Evolutionary conservation across 148 eudicot genomes (phyloP), one percentile per base, ranked within the genome.

Genomic region (Polygonum aviculare): DNA sequence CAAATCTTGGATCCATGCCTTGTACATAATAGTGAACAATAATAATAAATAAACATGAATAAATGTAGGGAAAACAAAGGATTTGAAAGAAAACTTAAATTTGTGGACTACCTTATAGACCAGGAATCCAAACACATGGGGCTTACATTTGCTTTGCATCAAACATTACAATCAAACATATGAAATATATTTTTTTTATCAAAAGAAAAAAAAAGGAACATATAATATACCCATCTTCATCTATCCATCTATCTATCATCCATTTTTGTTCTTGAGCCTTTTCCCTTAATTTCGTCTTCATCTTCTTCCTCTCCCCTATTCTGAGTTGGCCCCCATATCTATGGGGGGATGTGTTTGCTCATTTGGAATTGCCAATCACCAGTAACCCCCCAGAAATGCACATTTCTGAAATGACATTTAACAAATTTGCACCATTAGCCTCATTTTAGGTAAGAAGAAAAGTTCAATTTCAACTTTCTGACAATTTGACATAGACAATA

Each of bases 51-150:
- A 52, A 52, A 52, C n/a, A 52, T 15, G n/a, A n/a, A 54, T 5
- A 54, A 16, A 54, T 18, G 19, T 16, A 54, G 59, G 21, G 21
- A 54, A 57, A 21, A 9, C 10, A 57, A 8, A 22, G 21, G 12
- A 57, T 22, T 60, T 26, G 69, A 31, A 31, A 22, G 38, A 60
- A 26, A 60, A 31, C 9, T 60, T 26, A 1, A 26, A 1, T 12
- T 22, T 8, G 16, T 60, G 38, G 21, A 38, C 35, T 60, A 60
- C 69, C 15, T 3, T 60, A 60, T 60, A 60, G 36, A 60, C 36
- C 9, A 60, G 69, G 69, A 60, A 60, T 26, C 69, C 69, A 60
- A 60, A 60, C 69, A 60, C 69, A 60, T 60, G 69, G 69, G 69
- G 26, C 33, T 60, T 35, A 22, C 12, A 12, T 12, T 60, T 0